Conservation (phyloP, 202 grass and related monocot genomes). For the Panicum hallii region DNA sequence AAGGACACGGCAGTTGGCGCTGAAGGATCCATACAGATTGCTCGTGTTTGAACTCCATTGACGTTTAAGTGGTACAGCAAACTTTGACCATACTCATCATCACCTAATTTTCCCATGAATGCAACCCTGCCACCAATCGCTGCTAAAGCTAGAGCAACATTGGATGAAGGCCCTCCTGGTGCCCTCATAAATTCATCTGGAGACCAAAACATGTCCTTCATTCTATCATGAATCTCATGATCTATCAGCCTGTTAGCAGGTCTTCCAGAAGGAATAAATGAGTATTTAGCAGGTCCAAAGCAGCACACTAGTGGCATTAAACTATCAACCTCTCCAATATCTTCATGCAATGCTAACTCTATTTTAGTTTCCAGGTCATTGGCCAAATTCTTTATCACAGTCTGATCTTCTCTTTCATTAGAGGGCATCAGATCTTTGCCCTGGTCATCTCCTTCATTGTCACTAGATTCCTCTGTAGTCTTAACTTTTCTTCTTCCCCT, state of each 20-base stretch:
- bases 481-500: constrained; percentile 63
- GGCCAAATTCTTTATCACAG: constrained; percentile 1
- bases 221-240: constrained; percentile 62
- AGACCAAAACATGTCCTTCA: constrained; percentile 76
- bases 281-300: constrained; percentile 71
- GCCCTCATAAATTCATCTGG: constrained; percentile 70
- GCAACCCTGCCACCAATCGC: constrained; percentile 63
- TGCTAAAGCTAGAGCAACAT: constrained; percentile 70
- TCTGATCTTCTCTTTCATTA: constrained; percentile 3
- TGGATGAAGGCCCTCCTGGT: constrained; percentile 71
- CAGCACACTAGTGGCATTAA: constrained; percentile 69
- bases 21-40: constrained; percentile 59
- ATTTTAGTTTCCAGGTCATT: constrained; percentile 54
- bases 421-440: constrained; percentile 34
- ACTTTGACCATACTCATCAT: constrained; percentile 80
- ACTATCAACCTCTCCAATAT: constrained; percentile 54
- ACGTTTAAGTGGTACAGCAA: constrained; percentile 68
- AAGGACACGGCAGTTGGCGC: constrained; percentile 53
- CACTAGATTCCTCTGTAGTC: constrained; percentile 29
- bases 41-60: constrained; percentile 75
- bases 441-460: constrained; percentile 29
- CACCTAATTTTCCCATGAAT: constrained; percentile 89
- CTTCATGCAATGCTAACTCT: constrained; percentile 47
- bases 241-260: constrained; percentile 71
- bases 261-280: constrained; percentile 76